Evolutionary conservation across 1,139 yeast species (phyloP), one percentile per base, ranked within the genome.

Genomic region (Taphrina pruni): DNA sequence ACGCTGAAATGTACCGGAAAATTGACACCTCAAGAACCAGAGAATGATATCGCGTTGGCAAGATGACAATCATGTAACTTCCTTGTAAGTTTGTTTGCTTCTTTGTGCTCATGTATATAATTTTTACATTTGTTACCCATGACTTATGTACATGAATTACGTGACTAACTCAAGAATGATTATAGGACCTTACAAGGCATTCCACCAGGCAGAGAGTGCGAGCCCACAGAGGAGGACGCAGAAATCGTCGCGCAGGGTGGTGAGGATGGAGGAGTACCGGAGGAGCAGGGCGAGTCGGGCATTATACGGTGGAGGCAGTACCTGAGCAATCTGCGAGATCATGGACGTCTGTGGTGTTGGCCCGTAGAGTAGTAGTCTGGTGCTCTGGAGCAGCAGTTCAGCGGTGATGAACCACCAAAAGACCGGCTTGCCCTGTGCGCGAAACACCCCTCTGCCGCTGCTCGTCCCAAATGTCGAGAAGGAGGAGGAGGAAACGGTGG

Each of bases 381-480:
- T 65, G n/a, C 77, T 72, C 32, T 77, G 76, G 60, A 80, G 72
- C 8, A 74, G 71, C 17, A 77, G 71, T 71, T 80, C 77, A 11
- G 74, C 69, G 6, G 79, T 75, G 62, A 76, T 72, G 70, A 80
- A 79, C 68, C 72, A 73, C 74, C 74, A 73, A 62, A 77, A 64
- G n/a, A 76, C 21, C 71, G 71, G 61, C 55, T 64, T 52, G 8
- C 54, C 54, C 7, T 43, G 35, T 12, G 26, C 17, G 6, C 43
- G 51, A 17, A 21, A 32, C 35, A 55, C 61, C 21, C 32, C 21
- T 11, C n/a, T 2, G 12, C 35, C 32, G 32, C n/a, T 21, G 36
- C 48, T 48, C 4, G 2, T 26, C 32, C 32, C 32, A 2, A 26
- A 26, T 2, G 32, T 4, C 32, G 32, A 26, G 4, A 1, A 26